phyloP scores from a whole-genome alignment of 257 asterid species.

The Solanum verrucosum region DNA sequence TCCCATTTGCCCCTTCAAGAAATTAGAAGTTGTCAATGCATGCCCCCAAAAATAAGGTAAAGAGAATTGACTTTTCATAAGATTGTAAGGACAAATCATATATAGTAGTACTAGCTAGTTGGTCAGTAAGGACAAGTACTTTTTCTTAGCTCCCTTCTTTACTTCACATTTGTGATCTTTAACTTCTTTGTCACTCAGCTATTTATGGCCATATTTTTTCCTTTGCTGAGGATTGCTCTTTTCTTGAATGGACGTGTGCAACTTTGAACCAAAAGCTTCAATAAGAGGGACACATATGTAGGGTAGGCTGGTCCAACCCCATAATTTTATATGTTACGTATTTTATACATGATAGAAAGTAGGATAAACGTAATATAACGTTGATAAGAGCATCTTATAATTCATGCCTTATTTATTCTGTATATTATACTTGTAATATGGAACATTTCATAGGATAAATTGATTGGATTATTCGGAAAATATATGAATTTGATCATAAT shows the following conservation, averaged over 20 bases:
- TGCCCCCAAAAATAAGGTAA: background rate
- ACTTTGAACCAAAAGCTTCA: background rate
- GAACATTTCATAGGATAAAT: background rate
- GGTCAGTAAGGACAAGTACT: background rate
- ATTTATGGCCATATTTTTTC: background rate
- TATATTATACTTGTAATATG: background rate
- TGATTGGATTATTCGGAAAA: background rate
- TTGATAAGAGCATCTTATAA: background rate
- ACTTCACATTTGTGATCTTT: background rate
- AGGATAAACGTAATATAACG: background rate
- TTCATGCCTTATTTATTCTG: background rate
- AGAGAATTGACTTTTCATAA: slow-evolving; percentile 35
- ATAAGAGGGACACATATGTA: background rate
- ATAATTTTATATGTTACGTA: background rate
- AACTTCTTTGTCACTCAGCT: background rate
- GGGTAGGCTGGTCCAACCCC: background rate
- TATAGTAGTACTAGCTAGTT: background rate
- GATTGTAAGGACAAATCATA: slow-evolving; percentile 18
- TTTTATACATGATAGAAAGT: background rate
- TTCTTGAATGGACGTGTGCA: background rate
- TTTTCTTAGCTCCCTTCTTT: background rate
- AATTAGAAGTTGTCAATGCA: slow-evolving; percentile 11
- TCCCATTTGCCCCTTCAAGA: slow-evolving; percentile 35
- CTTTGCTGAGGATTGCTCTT: background rate
- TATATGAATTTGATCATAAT: background rate